phyloP scores from a whole-genome alignment of 495 filamentous ascomycete genomes.

The Xylaria scruposa region DNA sequence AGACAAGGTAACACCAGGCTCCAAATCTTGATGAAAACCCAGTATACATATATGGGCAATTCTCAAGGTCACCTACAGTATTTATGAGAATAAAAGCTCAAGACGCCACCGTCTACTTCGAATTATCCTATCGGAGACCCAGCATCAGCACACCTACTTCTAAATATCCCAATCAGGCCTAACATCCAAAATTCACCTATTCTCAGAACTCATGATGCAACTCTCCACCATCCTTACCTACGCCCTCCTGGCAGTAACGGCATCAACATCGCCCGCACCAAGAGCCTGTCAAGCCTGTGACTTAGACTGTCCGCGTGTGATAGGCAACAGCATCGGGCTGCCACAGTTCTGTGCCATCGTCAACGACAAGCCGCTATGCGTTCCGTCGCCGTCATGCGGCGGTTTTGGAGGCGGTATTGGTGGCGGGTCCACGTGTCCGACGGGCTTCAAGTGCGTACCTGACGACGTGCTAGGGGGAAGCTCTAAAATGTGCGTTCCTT shows the following conservation, averaged over 20 bases:
- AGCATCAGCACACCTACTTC: neutral
- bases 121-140: too few relatives aligned
- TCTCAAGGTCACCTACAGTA: neutral
- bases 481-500: slow-evolving; percentile 10
- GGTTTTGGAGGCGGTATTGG: slow-evolving; percentile 15
- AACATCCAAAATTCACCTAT: neutral
- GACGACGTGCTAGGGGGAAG: slow-evolving; percentile 2
- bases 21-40: neutral
- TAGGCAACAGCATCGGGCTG: slow-evolving; percentile 12
- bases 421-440: neutral
- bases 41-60: neutral
- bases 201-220: neutral
- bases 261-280: neutral
- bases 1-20: neutral
- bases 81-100: neutral
- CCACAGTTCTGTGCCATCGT: slow-evolving; percentile 20
- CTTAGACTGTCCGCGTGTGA: neutral
- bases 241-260: neutral
- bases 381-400: slow-evolving; percentile 2
- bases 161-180: neutral
- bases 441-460: slow-evolving; percentile 1
- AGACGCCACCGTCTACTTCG: neutral
- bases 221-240: neutral
- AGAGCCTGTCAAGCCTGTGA: neutral
- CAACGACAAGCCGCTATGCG: slow-evolving; percentile 14